phyloP scores from a whole-genome alignment of 805 yeast species.

The Lipomyces kockii region DNA sequence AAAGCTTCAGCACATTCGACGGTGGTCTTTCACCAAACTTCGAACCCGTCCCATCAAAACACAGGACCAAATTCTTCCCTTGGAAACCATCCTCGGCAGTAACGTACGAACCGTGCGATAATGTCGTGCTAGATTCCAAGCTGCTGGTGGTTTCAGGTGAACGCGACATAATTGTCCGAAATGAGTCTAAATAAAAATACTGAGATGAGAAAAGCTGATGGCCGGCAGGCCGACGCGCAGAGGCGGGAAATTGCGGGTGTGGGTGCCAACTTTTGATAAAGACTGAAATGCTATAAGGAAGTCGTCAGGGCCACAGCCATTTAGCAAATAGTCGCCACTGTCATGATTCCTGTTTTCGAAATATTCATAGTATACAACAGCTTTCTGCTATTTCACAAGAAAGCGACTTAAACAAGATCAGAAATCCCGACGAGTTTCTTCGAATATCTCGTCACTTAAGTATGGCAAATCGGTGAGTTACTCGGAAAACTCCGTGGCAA shows the following conservation, averaged over 20 bases:
- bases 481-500: too few relatives aligned
- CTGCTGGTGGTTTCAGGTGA: neutral
- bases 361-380: neutral
- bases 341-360: neutral
- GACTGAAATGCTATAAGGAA: too few relatives aligned
- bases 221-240: neutral
- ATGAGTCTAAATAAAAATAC: too few relatives aligned
- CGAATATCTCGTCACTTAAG: too few relatives aligned
- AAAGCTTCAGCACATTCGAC: slow-evolving; percentile 25
- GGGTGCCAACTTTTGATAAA: too few relatives aligned
- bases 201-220: neutral
- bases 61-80: slow-evolving; percentile 24
- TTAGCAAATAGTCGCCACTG: neutral
- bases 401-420: too few relatives aligned
- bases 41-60: slow-evolving; percentile 32
- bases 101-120: neutral
- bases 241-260: too few relatives aligned
- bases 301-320: too few relatives aligned
- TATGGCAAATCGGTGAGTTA: too few relatives aligned
- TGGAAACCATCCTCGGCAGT: neutral
- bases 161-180: neutral
- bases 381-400: too few relatives aligned
- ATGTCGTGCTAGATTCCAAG: neutral
- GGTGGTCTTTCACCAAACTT: slow-evolving; percentile 22
- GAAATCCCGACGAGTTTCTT: too few relatives aligned